Base-by-base conservation (phyloP, 805 yeast species). In the Hanseniaspora osmophila region DNA sequence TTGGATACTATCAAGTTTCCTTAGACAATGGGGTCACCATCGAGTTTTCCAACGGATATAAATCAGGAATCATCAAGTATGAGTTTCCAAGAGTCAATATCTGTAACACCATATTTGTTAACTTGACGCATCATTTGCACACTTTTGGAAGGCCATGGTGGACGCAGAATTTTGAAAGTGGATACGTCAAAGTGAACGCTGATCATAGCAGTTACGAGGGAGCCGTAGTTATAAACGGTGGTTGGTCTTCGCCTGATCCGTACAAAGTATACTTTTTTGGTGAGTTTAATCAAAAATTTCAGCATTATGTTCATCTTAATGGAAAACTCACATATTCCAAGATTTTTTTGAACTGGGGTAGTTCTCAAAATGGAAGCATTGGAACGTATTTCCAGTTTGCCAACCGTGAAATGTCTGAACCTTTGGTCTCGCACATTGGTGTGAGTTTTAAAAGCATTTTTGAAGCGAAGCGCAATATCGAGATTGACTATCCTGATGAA, bases 211-310 rank as follows among this genome's bases (percentile, higher is more conserved):
- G 51, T 1, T 62, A 63, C 47, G 46, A 51, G 9, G 66, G 66
- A 1, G 30, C 51, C 13, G 50, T 58, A 0, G 52, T 58, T 2
- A 51, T 60, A 30, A 49, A 51, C 13, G 63, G 64, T 18, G 67
- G 67, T 4, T 61, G 65, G 65, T 63, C 62, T 11, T 54, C 55
- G 7, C 61, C 59, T 42, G 38, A 42, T 7, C 48, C 58, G 1
- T 61, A 63, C 63, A 54, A 53, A 3, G 52, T 62, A 27, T 59
- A 57, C 46, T 62, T 53, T 45, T 60, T 60, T 51, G 65, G 60
- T 1, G 54, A 56, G 30, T 63, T 63, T 46, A 55, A 58, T 33
- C 44, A 43, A 7, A 35, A 48, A 2, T 57, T 61, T 2, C 30
- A 30, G 2, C 35, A 30, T 2, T 51, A 54, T 9, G 42, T 44